These are phyloP conservation scores for Eimeria sp. DNA, from an alignment of 169 alveolate genomes.

Conservation along the genomic window DNA sequence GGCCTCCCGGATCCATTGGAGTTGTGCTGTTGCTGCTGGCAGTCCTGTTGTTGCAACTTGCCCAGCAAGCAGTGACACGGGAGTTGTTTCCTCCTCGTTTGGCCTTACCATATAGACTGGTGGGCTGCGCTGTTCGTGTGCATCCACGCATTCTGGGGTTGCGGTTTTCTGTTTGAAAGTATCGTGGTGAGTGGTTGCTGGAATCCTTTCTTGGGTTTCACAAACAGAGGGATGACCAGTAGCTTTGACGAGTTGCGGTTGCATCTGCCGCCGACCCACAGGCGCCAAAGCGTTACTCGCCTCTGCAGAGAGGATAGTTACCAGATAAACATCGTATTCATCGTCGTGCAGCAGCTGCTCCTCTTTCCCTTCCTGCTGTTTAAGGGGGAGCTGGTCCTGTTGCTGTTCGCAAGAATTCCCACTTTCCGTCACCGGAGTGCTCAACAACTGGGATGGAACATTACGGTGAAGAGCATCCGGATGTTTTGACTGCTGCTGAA, in stretches of 20 bases:
- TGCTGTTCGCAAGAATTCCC: not conserved
- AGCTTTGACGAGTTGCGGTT: not conserved
- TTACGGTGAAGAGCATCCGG: not conserved
- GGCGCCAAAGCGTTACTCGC: not conserved
- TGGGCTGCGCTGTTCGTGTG: not conserved
- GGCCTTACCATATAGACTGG: not conserved
- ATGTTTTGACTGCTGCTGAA: constrained; percentile 22
- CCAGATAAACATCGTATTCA: constrained; percentile 44
- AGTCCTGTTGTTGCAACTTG: constrained; percentile 2
- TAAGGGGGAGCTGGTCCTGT: not conserved
- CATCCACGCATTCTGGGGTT: not conserved
- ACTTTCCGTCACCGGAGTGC: not conserved
- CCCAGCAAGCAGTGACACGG: not conserved
- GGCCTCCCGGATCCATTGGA: constrained; percentile 78
- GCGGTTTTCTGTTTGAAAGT: not conserved
- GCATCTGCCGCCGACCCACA: not conserved
- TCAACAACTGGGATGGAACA: not conserved
- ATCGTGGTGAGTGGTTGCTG: not conserved
- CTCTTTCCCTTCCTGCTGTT: not conserved
- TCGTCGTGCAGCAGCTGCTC: constrained; percentile 14
- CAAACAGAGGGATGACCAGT: not conserved
- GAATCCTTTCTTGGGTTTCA: not conserved
- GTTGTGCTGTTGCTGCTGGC: constrained; percentile 30
- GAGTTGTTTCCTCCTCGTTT: constrained; percentile 20
- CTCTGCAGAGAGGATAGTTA: constrained; percentile 30